phyloP scores from a whole-genome alignment of 208 protist genomes.

The Polymyxa betae region DNA sequence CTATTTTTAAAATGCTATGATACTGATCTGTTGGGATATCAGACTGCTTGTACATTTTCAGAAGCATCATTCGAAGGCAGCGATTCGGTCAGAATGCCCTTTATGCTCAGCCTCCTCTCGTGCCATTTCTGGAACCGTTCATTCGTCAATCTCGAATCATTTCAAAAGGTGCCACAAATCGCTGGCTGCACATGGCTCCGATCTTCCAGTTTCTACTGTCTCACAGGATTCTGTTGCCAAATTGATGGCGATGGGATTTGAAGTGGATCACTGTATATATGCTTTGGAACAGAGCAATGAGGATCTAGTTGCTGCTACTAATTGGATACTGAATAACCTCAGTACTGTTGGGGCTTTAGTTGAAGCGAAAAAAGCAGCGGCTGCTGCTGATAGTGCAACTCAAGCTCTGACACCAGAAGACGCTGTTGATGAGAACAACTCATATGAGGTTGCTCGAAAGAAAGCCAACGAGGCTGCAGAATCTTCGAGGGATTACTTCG shows the following conservation, averaged over 20 bases:
- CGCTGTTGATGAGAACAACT: constrained; percentile 42
- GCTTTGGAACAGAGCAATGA: constrained; percentile 38
- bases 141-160: neutral
- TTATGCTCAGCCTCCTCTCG: constrained; percentile 42
- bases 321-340: constrained; percentile 41
- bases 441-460: neutral
- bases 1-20: neutral
- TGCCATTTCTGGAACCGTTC: neutral
- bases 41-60: neutral
- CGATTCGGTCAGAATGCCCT: neutral
- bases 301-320: constrained; percentile 48
- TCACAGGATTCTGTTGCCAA: constrained; percentile 41
- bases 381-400: neutral
- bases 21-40: neutral
- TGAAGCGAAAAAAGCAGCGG: constrained; percentile 35
- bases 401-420: neutral
- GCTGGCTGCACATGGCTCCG: neutral
- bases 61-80: neutral
- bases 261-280: constrained; percentile 33
- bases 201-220: neutral
- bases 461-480: neutral
- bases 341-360: neutral
- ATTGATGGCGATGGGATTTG: constrained; percentile 46
- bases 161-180: neutral
- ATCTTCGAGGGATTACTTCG: neutral